phyloP scores from a whole-genome alignment of 2,329 filamentous ascomycete genomes.

The Zymoseptoria brevis region DNA sequence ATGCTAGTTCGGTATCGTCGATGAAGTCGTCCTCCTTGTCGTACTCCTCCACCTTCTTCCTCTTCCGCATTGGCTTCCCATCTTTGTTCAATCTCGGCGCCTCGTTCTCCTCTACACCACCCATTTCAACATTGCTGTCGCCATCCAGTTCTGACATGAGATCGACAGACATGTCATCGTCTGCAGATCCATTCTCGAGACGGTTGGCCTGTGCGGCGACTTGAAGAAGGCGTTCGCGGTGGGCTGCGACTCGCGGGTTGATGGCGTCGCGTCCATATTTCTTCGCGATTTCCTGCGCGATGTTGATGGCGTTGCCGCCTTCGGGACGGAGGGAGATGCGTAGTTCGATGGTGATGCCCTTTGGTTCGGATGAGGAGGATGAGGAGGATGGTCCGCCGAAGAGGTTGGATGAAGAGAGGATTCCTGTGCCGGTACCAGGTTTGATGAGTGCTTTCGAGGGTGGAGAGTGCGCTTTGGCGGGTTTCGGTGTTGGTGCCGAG shows the following conservation, averaged over 20 bases:
- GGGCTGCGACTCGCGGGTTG: conserved; percentile 82
- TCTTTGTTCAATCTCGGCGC: conserved; percentile 56
- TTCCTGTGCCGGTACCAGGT: conserved; percentile 48
- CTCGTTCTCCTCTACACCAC: conserved; percentile 55
- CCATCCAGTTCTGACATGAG: conserved; percentile 54
- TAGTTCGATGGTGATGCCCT: conserved; percentile 72
- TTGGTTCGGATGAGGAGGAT: conserved; percentile 33
- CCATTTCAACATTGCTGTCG: conserved; percentile 84
- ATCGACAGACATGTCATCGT: conserved; percentile 76
- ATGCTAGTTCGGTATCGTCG: conserved; percentile 88
- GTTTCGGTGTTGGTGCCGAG: conserved; percentile 23
- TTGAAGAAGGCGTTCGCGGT: conserved; percentile 76
- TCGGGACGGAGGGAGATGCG: conserved; percentile 73
- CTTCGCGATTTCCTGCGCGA: conserved; percentile 86
- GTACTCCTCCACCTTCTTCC: conserved; percentile 61
- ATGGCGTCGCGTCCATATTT: conserved; percentile 91
- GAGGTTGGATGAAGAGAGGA: conserved; percentile 54
- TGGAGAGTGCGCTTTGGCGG: conserved; percentile 45
- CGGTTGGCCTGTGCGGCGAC: conserved; percentile 84
- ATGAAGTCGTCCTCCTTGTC: conserved; percentile 62
- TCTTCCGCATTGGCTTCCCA: conserved; percentile 71
- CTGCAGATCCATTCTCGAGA: conserved; percentile 64
- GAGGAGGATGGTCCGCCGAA: conserved; percentile 48
- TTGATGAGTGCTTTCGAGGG: conserved; percentile 27
- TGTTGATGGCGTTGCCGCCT: conserved; percentile 88